A percentile compares a stretch with the other conserved stretches of the same genome.
Evolutionary conservation across 2,329 filamentous ascomycete species (phyloP).

Genomic region (Plenodomus lindquistii): DNA sequence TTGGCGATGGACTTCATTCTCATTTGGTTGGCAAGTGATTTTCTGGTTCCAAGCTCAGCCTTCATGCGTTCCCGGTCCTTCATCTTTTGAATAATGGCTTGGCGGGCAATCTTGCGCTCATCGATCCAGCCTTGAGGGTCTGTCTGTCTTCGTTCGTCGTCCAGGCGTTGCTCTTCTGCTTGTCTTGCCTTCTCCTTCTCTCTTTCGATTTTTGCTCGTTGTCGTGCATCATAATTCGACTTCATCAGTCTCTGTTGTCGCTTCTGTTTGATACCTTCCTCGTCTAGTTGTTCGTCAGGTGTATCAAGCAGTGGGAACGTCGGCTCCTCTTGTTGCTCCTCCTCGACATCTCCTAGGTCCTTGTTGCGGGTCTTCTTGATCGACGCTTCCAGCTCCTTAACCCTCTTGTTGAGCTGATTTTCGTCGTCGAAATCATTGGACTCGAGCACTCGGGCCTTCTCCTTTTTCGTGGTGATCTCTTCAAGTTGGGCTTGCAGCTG

Average conservation of each 20-base stretch:
- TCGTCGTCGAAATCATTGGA: conserved; percentile 93
- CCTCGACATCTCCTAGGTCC: conserved; percentile 80
- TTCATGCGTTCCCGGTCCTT: conserved; percentile 93
- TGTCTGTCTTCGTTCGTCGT: conserved; percentile 80
- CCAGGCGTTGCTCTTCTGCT: conserved; percentile 80
- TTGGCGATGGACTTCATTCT: conserved; percentile 99
- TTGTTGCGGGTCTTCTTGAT: conserved; percentile 91
- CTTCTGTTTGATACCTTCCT: conserved; percentile 88
- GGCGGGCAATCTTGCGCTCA: conserved; percentile 74
- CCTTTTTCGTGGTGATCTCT: conserved; percentile 83
- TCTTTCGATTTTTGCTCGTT: conserved; percentile 94
- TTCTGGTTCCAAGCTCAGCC: conserved; percentile 92
- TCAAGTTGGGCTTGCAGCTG: conserved; percentile 73
- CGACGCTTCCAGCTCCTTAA: conserved; percentile 87
- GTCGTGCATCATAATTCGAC: conserved; percentile 89
- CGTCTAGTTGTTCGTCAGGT: conserved; percentile 90
- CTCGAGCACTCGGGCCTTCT: conserved; percentile 75
- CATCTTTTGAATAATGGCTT: conserved; percentile 75
- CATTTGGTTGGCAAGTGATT: conserved; percentile 93
- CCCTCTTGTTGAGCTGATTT: conserved; percentile 76
- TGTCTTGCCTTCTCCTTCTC: conserved; percentile 85
- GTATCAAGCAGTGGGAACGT: conserved; percentile 87
- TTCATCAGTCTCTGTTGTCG: conserved; percentile 91
- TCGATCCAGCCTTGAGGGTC: conserved; percentile 86
- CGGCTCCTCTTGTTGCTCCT: conserved; percentile 76